Evolutionary conservation across 2,329 filamentous ascomycete genomes (phyloP), one percentile per base, ranked within the genome.

Genomic region (Teratosphaeria viscida): DNA sequence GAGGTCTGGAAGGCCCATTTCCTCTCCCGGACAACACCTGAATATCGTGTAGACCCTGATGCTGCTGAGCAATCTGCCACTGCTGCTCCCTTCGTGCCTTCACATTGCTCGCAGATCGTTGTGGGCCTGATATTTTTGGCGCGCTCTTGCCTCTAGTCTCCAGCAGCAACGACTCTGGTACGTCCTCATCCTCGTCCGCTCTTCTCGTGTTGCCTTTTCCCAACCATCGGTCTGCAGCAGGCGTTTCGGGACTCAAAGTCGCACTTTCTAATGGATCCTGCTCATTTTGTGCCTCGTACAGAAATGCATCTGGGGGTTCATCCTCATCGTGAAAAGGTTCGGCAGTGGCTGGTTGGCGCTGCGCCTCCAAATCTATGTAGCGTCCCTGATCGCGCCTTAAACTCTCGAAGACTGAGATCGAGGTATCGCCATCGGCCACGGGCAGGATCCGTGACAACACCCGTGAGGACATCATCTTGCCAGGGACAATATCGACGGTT

Each of bases 131-230:
- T 59, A 59, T 53, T 35, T 58, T 66, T 39, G 56, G 3, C 37
- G 60, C 5, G 37, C 49, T 43, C 62, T 66, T 74, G 63, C 71
- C 75, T 39, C 75, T 68, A 7, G 75, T 80, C 72, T 86, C 84
- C 47, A 86, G 75, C 34, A 87, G 73, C 43, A 87, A 73, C 8
- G 85, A 87, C 58, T 80, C 79, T 2, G 85, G 85, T 2, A 87
- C 84, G 65, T 86, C 83, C 56, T 85, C 82, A 65, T 85, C 82
- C 39, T 81, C 78, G 55, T 84, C 81, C 35, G 65, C 57, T 54
- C 66, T 63, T 37, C 61, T 71, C 60, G 65, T 65, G 11, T 59
- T 49, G 34, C 62, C 57, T 10, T 71, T 64, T 49, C 72, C 71
- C 64, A 74, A 72, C 75, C 75, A 76, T 55, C 69, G 70, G 16